A percentile compares a stretch with the other conserved stretches of the same genome.
Evolutionary conservation across 2,329 filamentous ascomycete species (phyloP).

Genomic region (Aaosphaeria arxii): DNA sequence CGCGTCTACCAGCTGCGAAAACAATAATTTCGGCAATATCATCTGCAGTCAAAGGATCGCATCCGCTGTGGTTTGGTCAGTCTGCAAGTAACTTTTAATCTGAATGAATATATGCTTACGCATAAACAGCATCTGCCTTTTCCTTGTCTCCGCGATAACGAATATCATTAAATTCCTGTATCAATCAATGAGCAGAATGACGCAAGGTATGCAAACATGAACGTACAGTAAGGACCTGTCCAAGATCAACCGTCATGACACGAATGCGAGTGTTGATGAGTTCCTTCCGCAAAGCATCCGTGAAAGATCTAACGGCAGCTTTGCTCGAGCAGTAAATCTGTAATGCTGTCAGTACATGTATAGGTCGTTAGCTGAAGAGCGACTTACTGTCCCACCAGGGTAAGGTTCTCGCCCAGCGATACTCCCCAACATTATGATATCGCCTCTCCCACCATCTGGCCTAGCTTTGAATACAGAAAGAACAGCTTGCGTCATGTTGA

Average conservation of each 20-base stretch:
- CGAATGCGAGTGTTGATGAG: constrained; percentile 74
- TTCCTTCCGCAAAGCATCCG: constrained; percentile 76
- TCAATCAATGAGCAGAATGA: background rate
- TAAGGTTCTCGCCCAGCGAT: constrained; percentile 85
- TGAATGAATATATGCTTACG: constrained; percentile 35
- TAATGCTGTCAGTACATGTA: background rate
- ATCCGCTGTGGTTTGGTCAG: constrained; percentile 25
- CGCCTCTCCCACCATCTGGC: constrained; percentile 69
- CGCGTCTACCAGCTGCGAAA: constrained; percentile 72
- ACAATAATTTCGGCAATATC: constrained; percentile 89
- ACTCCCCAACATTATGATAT: constrained; percentile 90
- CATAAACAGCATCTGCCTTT: constrained; percentile 84
- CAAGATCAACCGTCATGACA: constrained; percentile 82
- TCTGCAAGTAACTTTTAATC: no score
- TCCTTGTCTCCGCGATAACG: constrained; percentile 80
- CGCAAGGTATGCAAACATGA: background rate
- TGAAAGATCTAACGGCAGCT: constrained; percentile 80
- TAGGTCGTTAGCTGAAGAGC: background rate
- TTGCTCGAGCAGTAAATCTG: constrained; percentile 78
- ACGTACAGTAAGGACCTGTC: constrained; percentile 73
- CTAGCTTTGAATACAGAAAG: constrained; percentile 72
- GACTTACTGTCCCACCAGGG: constrained; percentile 61
- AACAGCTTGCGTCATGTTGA: constrained; percentile 91
- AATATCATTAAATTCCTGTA: constrained; percentile 73
- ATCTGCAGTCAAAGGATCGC: constrained; percentile 77